Evolutionary conservation across 805 yeast genomes (phyloP).

Genomic region (Candida caryicola): DNA sequence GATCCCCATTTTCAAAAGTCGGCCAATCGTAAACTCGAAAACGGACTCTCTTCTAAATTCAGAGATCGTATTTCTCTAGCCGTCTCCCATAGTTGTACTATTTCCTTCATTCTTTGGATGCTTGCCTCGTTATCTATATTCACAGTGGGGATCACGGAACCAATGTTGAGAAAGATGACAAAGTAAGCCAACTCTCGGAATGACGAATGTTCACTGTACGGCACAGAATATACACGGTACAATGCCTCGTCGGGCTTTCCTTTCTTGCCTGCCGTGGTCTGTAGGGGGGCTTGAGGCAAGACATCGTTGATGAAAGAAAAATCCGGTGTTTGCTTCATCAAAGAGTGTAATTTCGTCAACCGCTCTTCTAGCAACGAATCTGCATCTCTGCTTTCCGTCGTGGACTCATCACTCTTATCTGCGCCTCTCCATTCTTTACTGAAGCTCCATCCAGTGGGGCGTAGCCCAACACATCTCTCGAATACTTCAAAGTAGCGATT

Average conservation of each 20-base stretch:
- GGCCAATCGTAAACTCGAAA: no score
- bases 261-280: constrained; percentile 13
- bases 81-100: constrained; percentile 31
- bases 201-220: constrained; percentile 94
- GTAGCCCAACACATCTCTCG: constrained; percentile 64
- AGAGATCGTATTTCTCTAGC: no score
- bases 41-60: no score
- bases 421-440: constrained; percentile 10
- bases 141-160: constrained; percentile 76
- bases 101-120: constrained; percentile 29
- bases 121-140: constrained; percentile 33
- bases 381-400: not conserved
- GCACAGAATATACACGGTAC: constrained; percentile 57
- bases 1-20: no score
- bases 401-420: constrained; percentile 9
- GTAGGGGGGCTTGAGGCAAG: constrained; percentile 24
- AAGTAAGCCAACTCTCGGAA: constrained; percentile 75
- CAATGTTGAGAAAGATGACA: constrained; percentile 49
- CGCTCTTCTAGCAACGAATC: constrained; percentile 1
- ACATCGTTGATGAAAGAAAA: constrained; percentile 28
- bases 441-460: constrained; percentile 93
- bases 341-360: constrained; percentile 7
- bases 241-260: constrained; percentile 23
- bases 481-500: constrained; percentile 44
- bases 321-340: constrained; percentile 18